Evolutionary conservation across 164 flowering plant species (phyloP), one percentile per base, ranked within the genome.

Genomic region (Buxus sempervirens): DNA sequence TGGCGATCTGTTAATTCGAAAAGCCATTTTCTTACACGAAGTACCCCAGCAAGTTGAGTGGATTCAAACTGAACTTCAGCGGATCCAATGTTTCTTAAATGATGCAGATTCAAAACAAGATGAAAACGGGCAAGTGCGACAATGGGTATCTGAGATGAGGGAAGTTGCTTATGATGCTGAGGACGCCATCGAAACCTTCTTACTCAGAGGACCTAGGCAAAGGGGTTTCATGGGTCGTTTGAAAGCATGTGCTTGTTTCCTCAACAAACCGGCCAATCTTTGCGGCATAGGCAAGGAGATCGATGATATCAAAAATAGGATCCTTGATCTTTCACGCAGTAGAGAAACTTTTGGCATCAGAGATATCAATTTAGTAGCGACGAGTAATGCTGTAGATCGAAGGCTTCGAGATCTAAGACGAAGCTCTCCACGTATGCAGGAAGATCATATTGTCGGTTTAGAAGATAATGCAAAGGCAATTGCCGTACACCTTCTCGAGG

Each of bases 401-500:
- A 45, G 51, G 51, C 18, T 45, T 10, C 51, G 51, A 45, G 18
- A 45, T 45, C 51, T 45, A 15, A 45, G 51, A 45, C 51, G 51
- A 45, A 5, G 10, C 51, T 45, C 51, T 10, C 51, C 51, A 10
- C 51, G 18, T 10, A 1, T 2, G 12, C 32, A 38, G 2, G 61
- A 57, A 25, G 51, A 55, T 14, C 16, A 41, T 58, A 27, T 67
- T 24, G 54, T 67, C 2, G 75, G 75, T 20, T 54, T 67, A 8
- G 63, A 61, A 42, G 51, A 61, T 6, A 36, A 49, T 1, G 45
- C 27, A 3, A 57, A 45, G 19, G 19, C 18, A 6, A 24, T 72
- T 54, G 51, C 55, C 9, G 27, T 7, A 13, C 57, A 26, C 12
- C 28, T 73, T 28, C 10, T 42, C 15, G 19, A 57, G 0, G 67